A percentile compares a stretch with the other conserved stretches of the same genome.
Evolutionary conservation across 345 rosid genomes (phyloP).

Genomic region (Excoecaria agallocha): DNA sequence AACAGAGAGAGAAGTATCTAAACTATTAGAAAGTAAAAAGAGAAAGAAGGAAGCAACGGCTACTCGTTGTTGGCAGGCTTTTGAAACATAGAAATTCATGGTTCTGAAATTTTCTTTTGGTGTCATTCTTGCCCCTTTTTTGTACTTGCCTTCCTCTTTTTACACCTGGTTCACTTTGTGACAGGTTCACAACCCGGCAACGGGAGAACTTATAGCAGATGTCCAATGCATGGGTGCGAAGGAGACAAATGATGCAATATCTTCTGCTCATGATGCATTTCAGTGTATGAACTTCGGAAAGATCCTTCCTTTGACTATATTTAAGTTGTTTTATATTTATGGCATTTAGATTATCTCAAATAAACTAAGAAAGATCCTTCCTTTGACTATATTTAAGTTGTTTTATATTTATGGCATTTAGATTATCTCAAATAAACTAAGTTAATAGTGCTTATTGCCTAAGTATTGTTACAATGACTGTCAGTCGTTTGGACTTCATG

Average conservation of each 20-base stretch:
- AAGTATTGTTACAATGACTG: neutral
- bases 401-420: neutral
- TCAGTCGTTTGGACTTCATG: neutral
- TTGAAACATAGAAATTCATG: neutral
- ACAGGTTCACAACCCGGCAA: slow-evolving; percentile 90
- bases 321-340: neutral
- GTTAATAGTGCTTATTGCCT: neutral
- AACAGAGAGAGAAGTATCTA: neutral
- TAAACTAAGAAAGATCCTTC: neutral
- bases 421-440: neutral
- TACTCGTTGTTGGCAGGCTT: neutral
- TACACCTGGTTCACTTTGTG: neutral
- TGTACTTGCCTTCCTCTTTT: neutral
- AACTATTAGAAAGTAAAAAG: neutral
- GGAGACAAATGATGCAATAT: slow-evolving; percentile 87
- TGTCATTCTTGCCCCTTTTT: neutral
- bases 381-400: neutral
- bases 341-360: neutral
- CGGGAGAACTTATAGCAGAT: slow-evolving; percentile 68
- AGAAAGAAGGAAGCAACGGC: neutral
- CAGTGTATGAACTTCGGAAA: slow-evolving; percentile 43
- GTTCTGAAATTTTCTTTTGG: neutral
- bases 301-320: neutral
- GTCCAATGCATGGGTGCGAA: slow-evolving; percentile 77
- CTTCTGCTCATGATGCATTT: slow-evolving; percentile 76